These are phyloP conservation scores for Phytophthora pistaciae DNA, from an alignment of 352 stramenopile genomes.

Conservation along the genomic window DNA sequence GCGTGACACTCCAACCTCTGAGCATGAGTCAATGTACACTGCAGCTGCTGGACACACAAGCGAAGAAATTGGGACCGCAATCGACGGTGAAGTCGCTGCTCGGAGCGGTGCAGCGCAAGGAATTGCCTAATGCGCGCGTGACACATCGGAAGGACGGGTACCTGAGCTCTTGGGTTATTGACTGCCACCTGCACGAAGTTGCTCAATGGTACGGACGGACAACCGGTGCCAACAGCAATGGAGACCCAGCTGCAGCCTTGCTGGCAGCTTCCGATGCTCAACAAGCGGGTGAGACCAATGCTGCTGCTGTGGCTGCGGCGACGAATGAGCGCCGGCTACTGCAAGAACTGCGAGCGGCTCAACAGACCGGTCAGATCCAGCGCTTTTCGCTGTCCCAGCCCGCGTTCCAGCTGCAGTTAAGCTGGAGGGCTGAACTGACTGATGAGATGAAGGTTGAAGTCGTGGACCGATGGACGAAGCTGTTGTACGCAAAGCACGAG, in stretches of 20 bases:
- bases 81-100: slow-evolving; percentile 49
- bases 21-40: slow-evolving; percentile 67
- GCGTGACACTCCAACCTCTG: slow-evolving; percentile 48
- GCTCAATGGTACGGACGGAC: slow-evolving; percentile 45
- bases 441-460: slow-evolving; percentile 18
- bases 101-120: slow-evolving; percentile 33
- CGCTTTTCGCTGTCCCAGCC: slow-evolving; percentile 60
- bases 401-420: slow-evolving; percentile 63
- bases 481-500: slow-evolving; percentile 71
- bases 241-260: neutral
- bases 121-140: slow-evolving; percentile 31
- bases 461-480: slow-evolving; percentile 44
- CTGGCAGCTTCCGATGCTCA: slow-evolving; percentile 20
- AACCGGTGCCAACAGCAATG: slow-evolving; percentile 7
- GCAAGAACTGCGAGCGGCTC: slow-evolving; percentile 58
- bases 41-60: slow-evolving; percentile 62
- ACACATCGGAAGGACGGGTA: slow-evolving; percentile 68
- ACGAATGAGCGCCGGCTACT: slow-evolving; percentile 53
- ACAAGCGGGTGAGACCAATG: slow-evolving; percentile 27
- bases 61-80: slow-evolving; percentile 43
- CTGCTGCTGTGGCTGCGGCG: slow-evolving; percentile 34
- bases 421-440: slow-evolving; percentile 25
- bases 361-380: slow-evolving; percentile 64
- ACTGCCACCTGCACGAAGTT: slow-evolving; percentile 69
- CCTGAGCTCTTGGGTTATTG: slow-evolving; percentile 54